Conservation (phyloP, 2,329 filamentous ascomycete genomes). For the Emergomyces africanus region DNA sequence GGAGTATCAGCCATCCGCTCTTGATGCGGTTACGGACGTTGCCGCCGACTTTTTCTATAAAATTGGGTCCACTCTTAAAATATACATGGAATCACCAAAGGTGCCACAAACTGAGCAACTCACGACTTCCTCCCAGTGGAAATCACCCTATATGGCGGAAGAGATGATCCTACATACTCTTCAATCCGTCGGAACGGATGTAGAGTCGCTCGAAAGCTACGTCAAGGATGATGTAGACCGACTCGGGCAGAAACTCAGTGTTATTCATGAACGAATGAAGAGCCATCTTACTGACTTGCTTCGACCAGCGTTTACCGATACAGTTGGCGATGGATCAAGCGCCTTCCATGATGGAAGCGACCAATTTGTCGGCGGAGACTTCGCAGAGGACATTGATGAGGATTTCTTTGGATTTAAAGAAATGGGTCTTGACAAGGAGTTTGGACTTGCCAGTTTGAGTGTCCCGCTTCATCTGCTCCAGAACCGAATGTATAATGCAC, state of each 20-base stretch:
- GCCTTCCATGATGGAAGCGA: slow-evolving; percentile 96
- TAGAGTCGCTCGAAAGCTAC: slow-evolving; percentile 72
- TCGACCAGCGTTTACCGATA: slow-evolving; percentile 73
- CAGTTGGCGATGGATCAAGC: slow-evolving; percentile 68
- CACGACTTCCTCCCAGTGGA: slow-evolving; percentile 35
- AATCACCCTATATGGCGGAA: slow-evolving; percentile 64
- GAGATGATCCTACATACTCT: slow-evolving; percentile 80
- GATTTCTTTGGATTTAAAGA: slow-evolving; percentile 99
- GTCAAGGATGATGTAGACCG: slow-evolving; percentile 90
- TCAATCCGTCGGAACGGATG: slow-evolving; percentile 67
- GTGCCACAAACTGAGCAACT: slow-evolving; percentile 41
- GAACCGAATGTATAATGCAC: slow-evolving; percentile 73
- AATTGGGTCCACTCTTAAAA: slow-evolving; percentile 62
- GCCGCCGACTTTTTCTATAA: slow-evolving; percentile 84
- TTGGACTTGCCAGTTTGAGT: slow-evolving; percentile 74
- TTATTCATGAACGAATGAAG: slow-evolving; percentile 92
- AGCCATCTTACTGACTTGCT: slow-evolving; percentile 83
- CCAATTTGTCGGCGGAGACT: slow-evolving; percentile 92
- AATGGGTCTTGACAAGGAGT: slow-evolving; percentile 79
- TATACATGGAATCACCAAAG: slow-evolving; percentile 75
- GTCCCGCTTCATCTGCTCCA: slow-evolving; percentile 92
- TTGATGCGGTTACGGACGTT: slow-evolving; percentile 81
- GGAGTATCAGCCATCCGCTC: slow-evolving; percentile 86
- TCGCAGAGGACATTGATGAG: slow-evolving; percentile 93
- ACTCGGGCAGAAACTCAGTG: slow-evolving; percentile 60